Base-by-base conservation (phyloP, 805 yeast genomes). In the Barnettozyma californica region DNA sequence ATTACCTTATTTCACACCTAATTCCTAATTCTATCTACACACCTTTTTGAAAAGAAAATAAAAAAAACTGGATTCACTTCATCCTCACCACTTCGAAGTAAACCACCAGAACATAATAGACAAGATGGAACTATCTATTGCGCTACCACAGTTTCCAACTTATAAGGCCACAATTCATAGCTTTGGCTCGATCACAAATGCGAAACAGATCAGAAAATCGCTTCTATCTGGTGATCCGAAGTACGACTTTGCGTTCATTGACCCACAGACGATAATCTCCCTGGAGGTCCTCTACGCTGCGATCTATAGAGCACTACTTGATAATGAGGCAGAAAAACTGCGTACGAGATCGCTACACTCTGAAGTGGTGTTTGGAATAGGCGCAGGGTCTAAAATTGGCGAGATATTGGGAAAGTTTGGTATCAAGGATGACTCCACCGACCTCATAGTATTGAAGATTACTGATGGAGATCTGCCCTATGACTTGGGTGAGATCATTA, bases 321-420 rank as follows among this genome's bases (percentile, higher is more conserved):
- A 85, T 61, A 56, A 63, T 21, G 61, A 61, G 1, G 68, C 70
- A 34, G 77, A 70, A 13, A 71, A 56, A 42, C 71, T 78, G 70
- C 75, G 82, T 54, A 83, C 95, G 9, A 80, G 76, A 54, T 75
- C 81, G 1, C 56, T 87, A 29, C 85, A 86, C 59, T 81, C 94
- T 0, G 95, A 88, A 58, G 70, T 84, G 36, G 76, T 87, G 21
- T 77, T 83, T 58, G 77, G 81, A 49, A 67, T 88, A 50, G 79
- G 90, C 1, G 88, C 92, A 2, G 74, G 80, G 8, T 82, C 80
- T 55, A 86, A 84, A 36, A 82, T 84, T 36, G 74, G 78, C 69
- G 94, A 87, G 50, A 83, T 89, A 1, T 69, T 87, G 53, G 78
- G 75, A 53, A 72, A 77, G 56, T 85, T 86, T 66, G 96, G 96